A percentile compares a stretch with the other conserved stretches of the same genome.
phyloP scores from a whole-genome alignment of 148 eudicot species.

The Camellia japonica region DNA sequence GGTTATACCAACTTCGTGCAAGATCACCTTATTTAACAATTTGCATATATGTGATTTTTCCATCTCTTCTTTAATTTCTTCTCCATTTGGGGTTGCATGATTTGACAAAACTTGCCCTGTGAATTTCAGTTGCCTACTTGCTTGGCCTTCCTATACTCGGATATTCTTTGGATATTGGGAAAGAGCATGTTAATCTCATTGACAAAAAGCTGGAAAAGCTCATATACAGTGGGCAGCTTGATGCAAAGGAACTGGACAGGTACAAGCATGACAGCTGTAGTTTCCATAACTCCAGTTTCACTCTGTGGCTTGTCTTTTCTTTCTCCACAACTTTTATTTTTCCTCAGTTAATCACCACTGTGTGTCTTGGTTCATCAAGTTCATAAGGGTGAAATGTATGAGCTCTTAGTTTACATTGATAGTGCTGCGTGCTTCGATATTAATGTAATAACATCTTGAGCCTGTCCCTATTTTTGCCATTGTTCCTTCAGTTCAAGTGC shows the following conservation, averaged over 20 bases:
- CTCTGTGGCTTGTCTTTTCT: neutral
- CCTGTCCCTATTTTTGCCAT: too few relatives aligned
- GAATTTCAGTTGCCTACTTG: conserved; percentile 74
- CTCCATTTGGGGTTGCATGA: neutral
- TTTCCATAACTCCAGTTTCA: neutral
- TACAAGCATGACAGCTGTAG: conserved; percentile 19
- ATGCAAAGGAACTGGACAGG: conserved; percentile 92
- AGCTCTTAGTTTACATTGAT: too few relatives aligned
- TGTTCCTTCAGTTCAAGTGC: too few relatives aligned
- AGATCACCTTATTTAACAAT: neutral
- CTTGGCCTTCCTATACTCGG: conserved; percentile 89
- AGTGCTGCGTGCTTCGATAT: too few relatives aligned
- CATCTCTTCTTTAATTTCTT: neutral
- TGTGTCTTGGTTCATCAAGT: neutral
- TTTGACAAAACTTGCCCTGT: conserved; percentile 9
- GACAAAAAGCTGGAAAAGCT: conserved; percentile 82
- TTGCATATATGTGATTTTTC: neutral
- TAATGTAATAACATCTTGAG: too few relatives aligned
- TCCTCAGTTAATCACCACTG: neutral
- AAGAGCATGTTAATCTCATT: conserved; percentile 91
- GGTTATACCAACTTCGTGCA: neutral
- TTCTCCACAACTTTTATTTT: neutral
- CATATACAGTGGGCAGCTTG: conserved; percentile 93
- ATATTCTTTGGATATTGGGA: conserved; percentile 91
- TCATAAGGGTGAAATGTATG: too few relatives aligned